Percentiles rank a stretch among this genome's conserved stretches.
These are phyloP conservation scores for Verticillium nubilum DNA, from an alignment of 2,329 filamentous ascomycete species.

Conservation along the genomic window DNA sequence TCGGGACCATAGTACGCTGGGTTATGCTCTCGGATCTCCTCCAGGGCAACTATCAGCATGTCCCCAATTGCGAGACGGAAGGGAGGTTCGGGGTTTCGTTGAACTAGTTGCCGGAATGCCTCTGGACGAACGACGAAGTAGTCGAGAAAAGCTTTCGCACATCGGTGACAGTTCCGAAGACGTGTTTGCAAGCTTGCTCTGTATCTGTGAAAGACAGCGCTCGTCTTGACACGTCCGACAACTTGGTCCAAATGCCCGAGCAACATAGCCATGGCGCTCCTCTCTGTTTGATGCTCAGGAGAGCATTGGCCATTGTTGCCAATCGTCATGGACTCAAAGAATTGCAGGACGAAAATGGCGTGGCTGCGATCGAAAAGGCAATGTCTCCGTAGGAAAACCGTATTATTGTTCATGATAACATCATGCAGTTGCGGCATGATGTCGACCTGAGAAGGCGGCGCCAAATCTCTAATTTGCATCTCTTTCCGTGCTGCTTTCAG, in stretches of 20 bases:
- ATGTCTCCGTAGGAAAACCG: constrained; percentile 66
- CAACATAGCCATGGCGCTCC: constrained; percentile 46
- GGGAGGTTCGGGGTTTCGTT: constrained; percentile 50
- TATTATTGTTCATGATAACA: constrained; percentile 69
- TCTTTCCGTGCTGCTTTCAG: constrained; percentile 48
- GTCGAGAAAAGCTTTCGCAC: constrained; percentile 53
- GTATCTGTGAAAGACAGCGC: constrained; percentile 55
- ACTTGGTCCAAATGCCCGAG: constrained; percentile 71
- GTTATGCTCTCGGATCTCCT: constrained; percentile 41
- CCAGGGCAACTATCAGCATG: constrained; percentile 47
- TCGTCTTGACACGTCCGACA: constrained; percentile 64
- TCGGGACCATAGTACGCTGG: constrained; percentile 39
- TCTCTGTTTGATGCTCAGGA: constrained; percentile 37
- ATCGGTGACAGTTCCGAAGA: constrained; percentile 44
- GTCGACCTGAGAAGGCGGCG: constrained; percentile 28
- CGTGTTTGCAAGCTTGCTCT: constrained; percentile 42
- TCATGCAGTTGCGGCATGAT: constrained; percentile 41
- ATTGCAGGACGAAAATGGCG: constrained; percentile 56
- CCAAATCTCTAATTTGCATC: constrained; percentile 23
- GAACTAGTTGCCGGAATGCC: constrained; percentile 58
- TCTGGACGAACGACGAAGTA: constrained; percentile 54
- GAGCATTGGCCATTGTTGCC: constrained; percentile 46
- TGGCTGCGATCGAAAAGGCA: constrained; percentile 74
- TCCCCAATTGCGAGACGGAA: constrained; percentile 49
- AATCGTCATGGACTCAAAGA: constrained; percentile 42